phyloP scores from a whole-genome alignment of 768 basidiomycete genomes.

The Cyathus striatus region DNA sequence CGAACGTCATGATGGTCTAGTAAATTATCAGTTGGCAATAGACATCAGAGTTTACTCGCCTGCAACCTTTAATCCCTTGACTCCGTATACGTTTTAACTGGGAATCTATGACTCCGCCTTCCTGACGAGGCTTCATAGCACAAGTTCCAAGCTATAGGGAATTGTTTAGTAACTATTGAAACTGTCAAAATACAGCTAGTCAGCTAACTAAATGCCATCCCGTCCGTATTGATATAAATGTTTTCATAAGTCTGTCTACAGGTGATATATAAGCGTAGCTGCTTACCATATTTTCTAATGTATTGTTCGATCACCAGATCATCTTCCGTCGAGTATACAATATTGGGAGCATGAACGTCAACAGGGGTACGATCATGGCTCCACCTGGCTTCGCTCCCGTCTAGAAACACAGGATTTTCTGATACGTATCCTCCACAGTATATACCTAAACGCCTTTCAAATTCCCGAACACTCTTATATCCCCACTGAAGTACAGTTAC shows the following conservation, averaged over 20 bases:
- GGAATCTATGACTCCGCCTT: slow-evolving; percentile 58
- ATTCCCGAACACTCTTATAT: slow-evolving; percentile 53
- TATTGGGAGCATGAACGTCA: slow-evolving; percentile 24
- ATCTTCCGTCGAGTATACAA: slow-evolving; percentile 36
- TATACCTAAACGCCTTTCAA: slow-evolving; percentile 45
- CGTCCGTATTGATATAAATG: slow-evolving; percentile 17
- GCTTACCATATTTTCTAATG: slow-evolving; percentile 24
- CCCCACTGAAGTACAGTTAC: slow-evolving; percentile 40
- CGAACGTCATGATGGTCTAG: too few species aligned
- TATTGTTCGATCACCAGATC: slow-evolving; percentile 30
- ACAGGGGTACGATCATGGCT: slow-evolving; percentile 21
- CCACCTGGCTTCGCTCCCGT: slow-evolving; percentile 23
- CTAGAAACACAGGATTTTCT: slow-evolving; percentile 31
- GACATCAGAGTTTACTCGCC: too few species aligned
- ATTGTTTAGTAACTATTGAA: slow-evolving; percentile 15
- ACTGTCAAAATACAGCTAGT: neutral
- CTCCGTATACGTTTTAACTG: slow-evolving; percentile 61
- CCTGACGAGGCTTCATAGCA: slow-evolving; percentile 59
- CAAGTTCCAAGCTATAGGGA: slow-evolving; percentile 68
- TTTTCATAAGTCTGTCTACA: too few species aligned
- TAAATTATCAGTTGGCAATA: too few species aligned
- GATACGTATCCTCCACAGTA: slow-evolving; percentile 32
- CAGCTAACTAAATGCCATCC: slow-evolving; percentile 38
- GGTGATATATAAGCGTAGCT: slow-evolving; percentile 15
- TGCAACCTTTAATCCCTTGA: slow-evolving; percentile 52